These are phyloP conservation scores for Stylosanthes scabra DNA, from an alignment of 331 rosid species.

Conservation along the genomic window DNA sequence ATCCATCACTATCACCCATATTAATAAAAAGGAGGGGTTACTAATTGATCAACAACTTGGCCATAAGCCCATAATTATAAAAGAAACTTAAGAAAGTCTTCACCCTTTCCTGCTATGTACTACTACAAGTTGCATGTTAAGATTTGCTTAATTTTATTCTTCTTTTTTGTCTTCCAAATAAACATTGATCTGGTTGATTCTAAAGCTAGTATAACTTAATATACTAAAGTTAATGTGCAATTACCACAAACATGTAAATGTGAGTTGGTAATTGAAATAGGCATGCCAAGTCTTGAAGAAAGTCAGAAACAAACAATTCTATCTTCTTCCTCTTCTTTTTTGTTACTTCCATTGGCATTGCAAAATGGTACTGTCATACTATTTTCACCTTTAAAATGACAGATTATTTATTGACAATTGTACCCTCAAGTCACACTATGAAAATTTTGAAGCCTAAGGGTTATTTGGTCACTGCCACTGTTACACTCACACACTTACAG, in stretches of 20 bases:
- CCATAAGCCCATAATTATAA: background rate
- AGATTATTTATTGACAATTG: background rate
- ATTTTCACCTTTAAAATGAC: background rate
- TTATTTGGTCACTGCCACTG: background rate
- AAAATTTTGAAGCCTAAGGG: background rate
- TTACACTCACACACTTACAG: background rate
- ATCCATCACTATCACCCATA: conserved; percentile 6
- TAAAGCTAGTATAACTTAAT: background rate
- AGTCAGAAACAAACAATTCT: background rate
- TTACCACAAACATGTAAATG: background rate
- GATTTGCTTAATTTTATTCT: background rate
- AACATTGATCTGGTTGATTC: background rate
- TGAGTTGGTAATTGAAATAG: conserved; percentile 9
- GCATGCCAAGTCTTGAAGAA: background rate
- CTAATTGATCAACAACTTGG: background rate
- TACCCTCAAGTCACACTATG: background rate
- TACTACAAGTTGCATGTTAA: background rate
- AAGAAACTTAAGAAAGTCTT: background rate
- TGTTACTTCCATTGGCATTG: background rate
- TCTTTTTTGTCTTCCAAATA: background rate
- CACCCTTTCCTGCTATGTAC: background rate
- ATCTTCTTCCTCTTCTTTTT: background rate
- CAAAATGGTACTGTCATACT: background rate
- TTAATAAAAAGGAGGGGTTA: background rate
- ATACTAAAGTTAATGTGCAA: background rate